Evolutionary conservation across 257 asterid species (phyloP).

Genomic region (Oldenlandia corymbosa): DNA sequence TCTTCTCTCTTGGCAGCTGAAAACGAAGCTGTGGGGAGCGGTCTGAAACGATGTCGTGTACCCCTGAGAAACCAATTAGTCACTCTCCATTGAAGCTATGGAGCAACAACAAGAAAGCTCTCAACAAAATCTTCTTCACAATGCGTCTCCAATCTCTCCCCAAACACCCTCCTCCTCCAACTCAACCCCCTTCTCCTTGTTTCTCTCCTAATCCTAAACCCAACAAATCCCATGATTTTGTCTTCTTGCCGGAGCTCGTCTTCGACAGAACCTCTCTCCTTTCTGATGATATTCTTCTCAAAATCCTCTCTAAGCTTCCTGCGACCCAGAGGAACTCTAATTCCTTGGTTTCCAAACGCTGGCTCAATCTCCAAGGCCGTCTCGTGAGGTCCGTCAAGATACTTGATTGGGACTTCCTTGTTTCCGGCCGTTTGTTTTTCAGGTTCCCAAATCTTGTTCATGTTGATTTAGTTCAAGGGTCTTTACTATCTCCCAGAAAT

Average conservation of each 20-base stretch:
- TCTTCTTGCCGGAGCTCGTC: slow-evolving; percentile 27
- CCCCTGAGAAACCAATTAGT: slow-evolving; percentile 41
- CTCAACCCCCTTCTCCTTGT: slow-evolving; percentile 23
- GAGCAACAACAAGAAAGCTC: slow-evolving; percentile 57
- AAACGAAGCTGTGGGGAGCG: slow-evolving; percentile 6
- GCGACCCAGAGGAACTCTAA: slow-evolving; percentile 51
- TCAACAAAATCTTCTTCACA: slow-evolving; percentile 47
- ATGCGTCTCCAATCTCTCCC: slow-evolving; percentile 53
- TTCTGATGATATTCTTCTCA: slow-evolving; percentile 62
- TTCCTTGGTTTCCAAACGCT: slow-evolving; percentile 62
- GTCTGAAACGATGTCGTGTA: slow-evolving; percentile 36
- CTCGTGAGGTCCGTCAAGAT: slow-evolving; percentile 64
- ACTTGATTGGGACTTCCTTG: slow-evolving; percentile 73
- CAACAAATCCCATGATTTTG: slow-evolving; percentile 34
- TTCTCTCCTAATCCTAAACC: slow-evolving; percentile 25
- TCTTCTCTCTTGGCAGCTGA: background rate
- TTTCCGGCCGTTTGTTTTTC: slow-evolving; percentile 54
- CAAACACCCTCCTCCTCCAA: slow-evolving; percentile 17
- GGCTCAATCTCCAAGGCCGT: slow-evolving; percentile 86
- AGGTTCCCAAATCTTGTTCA: slow-evolving; percentile 71
- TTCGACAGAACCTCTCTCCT: slow-evolving; percentile 61
- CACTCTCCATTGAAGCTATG: slow-evolving; percentile 39
- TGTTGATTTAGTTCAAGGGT: slow-evolving; percentile 55
- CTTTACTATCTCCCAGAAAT: slow-evolving; percentile 36
- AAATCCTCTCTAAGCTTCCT: slow-evolving; percentile 53